Evolutionary conservation across 495 filamentous ascomycete species (phyloP).

Genomic region (Penicillium samsonianum): DNA sequence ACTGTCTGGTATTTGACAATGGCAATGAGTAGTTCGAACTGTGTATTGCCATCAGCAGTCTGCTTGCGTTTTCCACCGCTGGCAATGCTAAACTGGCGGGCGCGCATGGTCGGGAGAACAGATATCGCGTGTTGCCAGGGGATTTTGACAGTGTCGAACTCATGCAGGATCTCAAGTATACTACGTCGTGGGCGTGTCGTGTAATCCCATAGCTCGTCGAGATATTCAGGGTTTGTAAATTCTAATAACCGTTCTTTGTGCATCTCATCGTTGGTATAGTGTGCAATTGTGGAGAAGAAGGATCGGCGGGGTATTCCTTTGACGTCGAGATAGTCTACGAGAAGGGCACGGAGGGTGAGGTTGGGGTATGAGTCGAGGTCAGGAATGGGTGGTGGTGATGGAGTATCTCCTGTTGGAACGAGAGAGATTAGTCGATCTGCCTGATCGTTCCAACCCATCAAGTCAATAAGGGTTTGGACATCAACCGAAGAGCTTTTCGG

Average conservation of each 20-base stretch:
- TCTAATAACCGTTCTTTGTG: slow-evolving; percentile 83
- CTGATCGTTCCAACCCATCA: slow-evolving; percentile 72
- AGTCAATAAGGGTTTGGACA: slow-evolving; percentile 68
- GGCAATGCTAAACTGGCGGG: slow-evolving; percentile 85
- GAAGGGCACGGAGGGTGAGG: slow-evolving; percentile 71
- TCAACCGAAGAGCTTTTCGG: slow-evolving; percentile 85
- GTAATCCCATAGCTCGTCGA: slow-evolving; percentile 95
- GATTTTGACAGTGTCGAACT: slow-evolving; percentile 82
- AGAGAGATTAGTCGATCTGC: slow-evolving; percentile 66
- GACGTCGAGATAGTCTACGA: slow-evolving; percentile 82
- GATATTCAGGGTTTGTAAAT: slow-evolving; percentile 71
- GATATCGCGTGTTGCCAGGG: slow-evolving; percentile 70
- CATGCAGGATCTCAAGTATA: slow-evolving; percentile 87
- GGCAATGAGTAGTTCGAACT: slow-evolving; percentile 80
- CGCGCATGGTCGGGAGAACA: slow-evolving; percentile 73
- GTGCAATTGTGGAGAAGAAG: slow-evolving; percentile 75
- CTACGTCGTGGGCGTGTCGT: slow-evolving; percentile 87
- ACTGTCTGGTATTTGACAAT: slow-evolving; percentile 90
- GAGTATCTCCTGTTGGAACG: slow-evolving; percentile 29
- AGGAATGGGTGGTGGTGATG: slow-evolving; percentile 45
- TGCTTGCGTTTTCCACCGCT: slow-evolving; percentile 62
- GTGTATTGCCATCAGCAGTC: slow-evolving; percentile 39
- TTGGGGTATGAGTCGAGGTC: slow-evolving; percentile 40
- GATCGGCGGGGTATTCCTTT: slow-evolving; percentile 82
- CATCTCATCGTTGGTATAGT: slow-evolving; percentile 67